Percentiles rank a stretch among this genome's conserved stretches.
These are phyloP conservation scores for Ceratobasidium sp. DNA, from an alignment of 1,284 basidiomycete species.

Conservation along the genomic window DNA sequence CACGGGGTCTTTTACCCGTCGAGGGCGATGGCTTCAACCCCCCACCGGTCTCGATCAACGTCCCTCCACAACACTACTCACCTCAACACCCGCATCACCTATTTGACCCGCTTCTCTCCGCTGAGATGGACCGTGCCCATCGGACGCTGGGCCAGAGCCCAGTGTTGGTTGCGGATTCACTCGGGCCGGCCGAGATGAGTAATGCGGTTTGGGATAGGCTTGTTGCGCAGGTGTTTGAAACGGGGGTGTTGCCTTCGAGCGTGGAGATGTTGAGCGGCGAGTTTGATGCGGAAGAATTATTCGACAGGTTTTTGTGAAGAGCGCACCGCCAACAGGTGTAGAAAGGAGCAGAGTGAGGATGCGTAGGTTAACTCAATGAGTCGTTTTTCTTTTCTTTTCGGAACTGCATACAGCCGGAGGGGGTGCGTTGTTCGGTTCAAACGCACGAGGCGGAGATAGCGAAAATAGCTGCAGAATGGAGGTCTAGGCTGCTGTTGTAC, in stretches of 20 bases:
- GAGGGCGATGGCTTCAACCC: constrained; percentile 34
- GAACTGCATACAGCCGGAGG: no score
- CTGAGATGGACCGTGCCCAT: constrained; percentile 41
- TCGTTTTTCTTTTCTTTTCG: neutral
- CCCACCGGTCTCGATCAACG: constrained; percentile 24
- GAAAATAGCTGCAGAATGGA: neutral
- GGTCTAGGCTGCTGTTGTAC: neutral
- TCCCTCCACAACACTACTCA: constrained; percentile 26
- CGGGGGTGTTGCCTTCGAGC: constrained; percentile 39
- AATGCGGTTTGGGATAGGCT: constrained; percentile 24
- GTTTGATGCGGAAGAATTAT: constrained; percentile 38
- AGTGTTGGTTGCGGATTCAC: constrained; percentile 31
- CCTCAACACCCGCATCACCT: constrained; percentile 24
- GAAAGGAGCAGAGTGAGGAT: neutral
- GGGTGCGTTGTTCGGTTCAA: neutral
- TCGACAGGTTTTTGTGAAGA: constrained; percentile 34
- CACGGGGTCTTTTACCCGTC: constrained; percentile 13
- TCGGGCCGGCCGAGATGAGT: constrained; percentile 32
- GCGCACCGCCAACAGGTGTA: neutral
- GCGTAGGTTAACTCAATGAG: neutral
- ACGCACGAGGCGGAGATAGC: neutral
- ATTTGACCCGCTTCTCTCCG: constrained; percentile 33
- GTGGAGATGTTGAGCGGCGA: constrained; percentile 42
- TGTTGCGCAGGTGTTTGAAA: constrained; percentile 24
- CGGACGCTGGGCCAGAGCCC: constrained; percentile 26